phyloP scores from a whole-genome alignment of 163 green algal species.

The Scenedesmus sp. region DNA sequence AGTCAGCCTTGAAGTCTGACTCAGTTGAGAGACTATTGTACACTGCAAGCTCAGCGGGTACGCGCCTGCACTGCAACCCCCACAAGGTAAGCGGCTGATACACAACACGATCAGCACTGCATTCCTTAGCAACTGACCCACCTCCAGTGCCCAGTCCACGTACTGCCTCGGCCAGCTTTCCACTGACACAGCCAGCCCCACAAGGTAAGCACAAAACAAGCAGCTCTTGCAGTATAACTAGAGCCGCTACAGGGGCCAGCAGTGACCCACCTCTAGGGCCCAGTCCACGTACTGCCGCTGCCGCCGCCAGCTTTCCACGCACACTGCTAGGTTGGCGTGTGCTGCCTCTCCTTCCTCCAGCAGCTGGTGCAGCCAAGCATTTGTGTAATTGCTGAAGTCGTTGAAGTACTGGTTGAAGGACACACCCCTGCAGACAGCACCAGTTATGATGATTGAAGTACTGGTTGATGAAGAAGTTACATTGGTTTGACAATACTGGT shows the following conservation, averaged over 20 bases:
- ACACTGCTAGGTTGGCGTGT: slow-evolving; percentile 26
- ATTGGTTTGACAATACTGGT: too few relatives aligned
- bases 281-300: slow-evolving; percentile 67
- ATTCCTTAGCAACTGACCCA: neutral
- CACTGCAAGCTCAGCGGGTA: too few relatives aligned
- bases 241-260: too few relatives aligned
- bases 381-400: slow-evolving; percentile 66
- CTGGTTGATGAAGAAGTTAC: neutral
- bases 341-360: neutral
- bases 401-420: slow-evolving; percentile 56
- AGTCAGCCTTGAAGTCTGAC: too few relatives aligned
- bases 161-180: slow-evolving; percentile 62
- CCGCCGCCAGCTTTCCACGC: slow-evolving; percentile 57
- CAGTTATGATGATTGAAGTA: neutral
- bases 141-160: slow-evolving; percentile 67
- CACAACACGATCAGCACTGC: too few relatives aligned
- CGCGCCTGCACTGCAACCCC: too few relatives aligned
- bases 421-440: slow-evolving; percentile 44
- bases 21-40: too few relatives aligned
- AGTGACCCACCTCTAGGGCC: slow-evolving; percentile 59
- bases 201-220: too few relatives aligned
- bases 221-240: too few relatives aligned
- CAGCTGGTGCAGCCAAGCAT: slow-evolving; percentile 62
- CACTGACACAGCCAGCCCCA: slow-evolving; percentile 10
- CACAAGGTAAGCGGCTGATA: too few relatives aligned